Conservation (phyloP, 805 yeast species). For the Candida mattraensis region DNA sequence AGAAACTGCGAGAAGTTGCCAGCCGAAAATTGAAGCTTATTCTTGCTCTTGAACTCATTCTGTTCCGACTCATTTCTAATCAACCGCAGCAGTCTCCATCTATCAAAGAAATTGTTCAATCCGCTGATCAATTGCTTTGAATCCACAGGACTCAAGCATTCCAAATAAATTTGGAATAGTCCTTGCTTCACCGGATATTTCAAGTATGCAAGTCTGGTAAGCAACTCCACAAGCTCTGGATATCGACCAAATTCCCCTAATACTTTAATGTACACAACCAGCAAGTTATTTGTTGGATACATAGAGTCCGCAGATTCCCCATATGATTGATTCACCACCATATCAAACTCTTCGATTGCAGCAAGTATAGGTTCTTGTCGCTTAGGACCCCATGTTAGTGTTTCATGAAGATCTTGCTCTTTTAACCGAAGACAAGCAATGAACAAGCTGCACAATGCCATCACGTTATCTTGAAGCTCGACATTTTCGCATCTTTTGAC, state of each 20-base stretch:
- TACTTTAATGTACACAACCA: constrained; percentile 54
- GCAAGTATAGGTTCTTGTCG: constrained; percentile 55
- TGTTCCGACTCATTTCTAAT: constrained; percentile 29
- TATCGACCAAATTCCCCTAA: constrained; percentile 47
- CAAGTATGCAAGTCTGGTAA: constrained; percentile 54
- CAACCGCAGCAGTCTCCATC: constrained; percentile 12
- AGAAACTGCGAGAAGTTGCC: constrained; percentile 28
- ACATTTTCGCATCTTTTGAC: no score
- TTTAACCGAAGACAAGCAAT: constrained; percentile 41
- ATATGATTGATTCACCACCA: constrained; percentile 36
- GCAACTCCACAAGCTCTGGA: constrained; percentile 53
- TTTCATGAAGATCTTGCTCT: constrained; percentile 15
- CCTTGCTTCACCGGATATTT: constrained; percentile 24
- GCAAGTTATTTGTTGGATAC: constrained; percentile 46
- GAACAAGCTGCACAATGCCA: constrained; percentile 45
- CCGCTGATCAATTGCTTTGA: constrained; percentile 22
- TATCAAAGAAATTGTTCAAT: constrained; percentile 20
- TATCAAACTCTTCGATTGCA: constrained; percentile 56
- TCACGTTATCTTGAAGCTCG: constrained; percentile 21
- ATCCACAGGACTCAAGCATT: constrained; percentile 21
- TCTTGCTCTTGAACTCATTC: constrained; percentile 13
- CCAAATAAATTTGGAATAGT: constrained; percentile 23
- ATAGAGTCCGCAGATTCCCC: constrained; percentile 35
- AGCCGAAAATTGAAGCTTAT: constrained; percentile 6
- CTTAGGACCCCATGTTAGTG: constrained; percentile 50